Evolutionary conservation across 2,329 filamentous ascomycete genomes (phyloP), one percentile per base, ranked within the genome.

Genomic region (Hypoxylon sp.): DNA sequence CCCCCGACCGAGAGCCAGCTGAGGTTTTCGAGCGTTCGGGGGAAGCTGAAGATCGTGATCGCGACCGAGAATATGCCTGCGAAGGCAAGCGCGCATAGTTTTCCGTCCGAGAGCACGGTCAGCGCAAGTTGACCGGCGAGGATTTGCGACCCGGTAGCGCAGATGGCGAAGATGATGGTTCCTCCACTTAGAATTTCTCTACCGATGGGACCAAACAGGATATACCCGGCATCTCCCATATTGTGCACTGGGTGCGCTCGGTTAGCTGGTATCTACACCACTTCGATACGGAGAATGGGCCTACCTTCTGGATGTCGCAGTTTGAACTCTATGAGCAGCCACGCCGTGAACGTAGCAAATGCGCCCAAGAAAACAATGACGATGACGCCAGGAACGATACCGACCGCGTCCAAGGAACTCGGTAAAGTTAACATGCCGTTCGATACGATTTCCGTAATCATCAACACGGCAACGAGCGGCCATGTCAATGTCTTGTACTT

Each of bases 401-500:
- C 83, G 11, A 86, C 82, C 2, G 81, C 79, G 0, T 83, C 82
- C 3, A 85, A 74, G 19, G 80, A 82, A 4, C 80, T 83, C 0
- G 84, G 84, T 4, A 86, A 74, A 4, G 80, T 83, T 6, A 86
- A 78, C 79, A 85, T 85, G 59, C 83, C 84, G 63, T 83, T 84
- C 37, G 78, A 80, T 1, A 85, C 82, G 58, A 85, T 85, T 72
- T 86, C 84, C 13, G 84, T 81, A 50, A 86, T 84, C 83, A 85
- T 86, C 61, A 86, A 75, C 4, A 84, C 73, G 3, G 82, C 78
- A 3, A 85, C 82, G 34, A 85, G 74, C 37, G 78, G 80, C 84
- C 83, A 85, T 19, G 79, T 80, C 11, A 85, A 70, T 0, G 81
- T 84, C 68, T 84, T 84, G 76, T 85, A 86, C 63, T 82, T 81